phyloP scores from a whole-genome alignment of 371 early-diverging fungal genomes.

The Syncephalastrum contaminatum region DNA sequence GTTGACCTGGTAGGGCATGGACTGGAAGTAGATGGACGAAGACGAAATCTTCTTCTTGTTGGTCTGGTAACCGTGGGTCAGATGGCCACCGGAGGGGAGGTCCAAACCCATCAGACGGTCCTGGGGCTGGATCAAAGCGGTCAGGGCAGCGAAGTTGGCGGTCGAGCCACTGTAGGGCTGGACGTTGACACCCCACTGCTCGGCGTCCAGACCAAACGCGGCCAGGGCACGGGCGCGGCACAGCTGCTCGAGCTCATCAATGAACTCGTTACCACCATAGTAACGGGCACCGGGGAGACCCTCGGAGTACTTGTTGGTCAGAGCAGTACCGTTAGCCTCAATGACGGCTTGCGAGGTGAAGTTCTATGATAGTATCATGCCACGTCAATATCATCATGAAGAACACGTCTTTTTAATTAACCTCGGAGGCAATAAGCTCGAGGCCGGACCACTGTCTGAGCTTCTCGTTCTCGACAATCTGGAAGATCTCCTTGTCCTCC shows the following conservation, averaged over 20 bases:
- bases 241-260: constrained; percentile 94
- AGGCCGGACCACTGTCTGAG: constrained; percentile 95
- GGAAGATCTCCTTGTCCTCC: constrained; percentile 92
- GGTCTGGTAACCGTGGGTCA: constrained; percentile 99
- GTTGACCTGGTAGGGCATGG: constrained; percentile 96
- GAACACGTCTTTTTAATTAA: constrained; percentile 17
- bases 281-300: constrained; percentile 96
- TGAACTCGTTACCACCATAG: constrained; percentile 96
- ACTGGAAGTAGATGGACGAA: constrained; percentile 97
- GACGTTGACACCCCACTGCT: constrained; percentile 99
- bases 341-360: constrained; percentile 97
- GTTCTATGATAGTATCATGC: constrained; percentile 65
- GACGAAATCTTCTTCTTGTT: constrained; percentile 99
- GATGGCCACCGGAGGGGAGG: constrained; percentile 98
- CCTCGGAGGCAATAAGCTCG: constrained; percentile 98
- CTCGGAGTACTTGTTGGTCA: constrained; percentile 99
- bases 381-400: not conserved
- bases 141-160: constrained; percentile 98
- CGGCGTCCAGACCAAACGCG: constrained; percentile 90
- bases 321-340: constrained; percentile 96
- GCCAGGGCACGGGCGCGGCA: constrained; percentile 96
- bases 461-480: constrained; percentile 96
- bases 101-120: constrained; percentile 99
- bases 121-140: constrained; percentile 93
- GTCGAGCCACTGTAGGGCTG: constrained; percentile 98